These are phyloP conservation scores for Pythium vanterpoolii DNA, from an alignment of 352 stramenopile species.

Conservation along the genomic window DNA sequence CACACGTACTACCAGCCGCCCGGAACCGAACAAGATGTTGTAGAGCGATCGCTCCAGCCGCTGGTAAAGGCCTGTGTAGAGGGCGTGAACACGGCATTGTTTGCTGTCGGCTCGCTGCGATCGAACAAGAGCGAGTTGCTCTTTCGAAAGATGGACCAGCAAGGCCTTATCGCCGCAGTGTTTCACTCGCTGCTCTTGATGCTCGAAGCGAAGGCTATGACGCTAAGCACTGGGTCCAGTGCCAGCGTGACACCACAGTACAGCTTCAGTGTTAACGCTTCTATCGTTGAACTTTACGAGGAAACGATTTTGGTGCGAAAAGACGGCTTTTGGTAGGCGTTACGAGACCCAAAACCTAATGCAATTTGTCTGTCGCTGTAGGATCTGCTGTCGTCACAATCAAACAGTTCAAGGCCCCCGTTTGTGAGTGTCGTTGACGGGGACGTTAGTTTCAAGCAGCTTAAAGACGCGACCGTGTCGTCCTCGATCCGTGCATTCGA, in stretches of 20 bases:
- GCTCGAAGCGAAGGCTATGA: slow-evolving; percentile 29
- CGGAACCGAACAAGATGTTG: slow-evolving; percentile 33
- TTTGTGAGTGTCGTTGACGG: slow-evolving; percentile 6
- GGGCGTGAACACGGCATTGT: slow-evolving; percentile 46
- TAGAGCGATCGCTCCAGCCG: slow-evolving; percentile 41
- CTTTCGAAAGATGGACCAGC: slow-evolving; percentile 28
- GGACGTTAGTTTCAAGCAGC: slow-evolving; percentile 19
- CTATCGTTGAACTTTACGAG: slow-evolving; percentile 55
- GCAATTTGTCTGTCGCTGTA: neutral
- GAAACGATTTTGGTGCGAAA: slow-evolving; percentile 42
- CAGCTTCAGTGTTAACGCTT: slow-evolving; percentile 35
- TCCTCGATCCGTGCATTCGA: slow-evolving; percentile 23
- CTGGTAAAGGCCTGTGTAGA: slow-evolving; percentile 42
- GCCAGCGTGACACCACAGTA: slow-evolving; percentile 5
- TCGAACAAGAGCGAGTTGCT: slow-evolving; percentile 36
- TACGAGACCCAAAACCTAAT: neutral
- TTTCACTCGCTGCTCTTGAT: slow-evolving; percentile 33
- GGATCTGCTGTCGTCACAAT: slow-evolving; percentile 6
- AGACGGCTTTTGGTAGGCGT: neutral
- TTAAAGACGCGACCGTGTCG: slow-evolving; percentile 22
- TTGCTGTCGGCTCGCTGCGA: slow-evolving; percentile 39
- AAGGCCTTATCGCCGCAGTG: slow-evolving; percentile 29
- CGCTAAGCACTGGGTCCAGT: neutral
- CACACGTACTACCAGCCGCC: slow-evolving; percentile 38
- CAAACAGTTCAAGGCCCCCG: neutral